Evolutionary conservation across 495 filamentous ascomycete species (phyloP).

Genomic region (Podospora anserina): DNA sequence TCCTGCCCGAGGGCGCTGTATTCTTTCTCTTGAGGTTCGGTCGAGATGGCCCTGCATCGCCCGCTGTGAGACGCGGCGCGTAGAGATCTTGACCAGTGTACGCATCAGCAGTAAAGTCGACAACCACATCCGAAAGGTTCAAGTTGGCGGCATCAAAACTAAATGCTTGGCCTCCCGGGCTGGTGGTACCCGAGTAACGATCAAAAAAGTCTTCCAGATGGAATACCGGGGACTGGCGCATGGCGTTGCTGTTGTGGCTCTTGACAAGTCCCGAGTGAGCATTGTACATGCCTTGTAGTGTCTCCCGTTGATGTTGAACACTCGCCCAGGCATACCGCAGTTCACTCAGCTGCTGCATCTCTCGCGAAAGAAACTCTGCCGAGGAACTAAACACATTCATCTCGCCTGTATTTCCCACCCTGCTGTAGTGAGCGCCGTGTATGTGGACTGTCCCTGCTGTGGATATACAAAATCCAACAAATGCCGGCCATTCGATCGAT

Average conservation of each 20-base stretch:
- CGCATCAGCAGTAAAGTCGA: constrained; percentile 47
- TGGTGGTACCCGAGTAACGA: constrained; percentile 57
- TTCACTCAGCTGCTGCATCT: constrained; percentile 74
- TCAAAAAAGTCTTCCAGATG: constrained; percentile 86
- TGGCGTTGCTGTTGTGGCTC: constrained; percentile 54
- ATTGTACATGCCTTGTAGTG: constrained; percentile 67
- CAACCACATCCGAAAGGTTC: constrained; percentile 51
- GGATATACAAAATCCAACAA: constrained; percentile 77
- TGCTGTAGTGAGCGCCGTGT: constrained; percentile 74
- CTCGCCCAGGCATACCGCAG: constrained; percentile 70
- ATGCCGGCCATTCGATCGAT: constrained; percentile 75
- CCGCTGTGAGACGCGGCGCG: constrained; percentile 31
- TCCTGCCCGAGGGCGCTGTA: constrained; percentile 29
- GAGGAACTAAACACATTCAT: constrained; percentile 50
- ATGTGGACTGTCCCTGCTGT: constrained; percentile 83
- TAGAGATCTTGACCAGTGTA: constrained; percentile 47
- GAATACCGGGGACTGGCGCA: constrained; percentile 71
- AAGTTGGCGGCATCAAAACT: constrained; percentile 52
- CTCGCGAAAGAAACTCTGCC: constrained; percentile 67
- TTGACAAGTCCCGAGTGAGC: constrained; percentile 73
- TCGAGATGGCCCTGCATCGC: constrained; percentile 23
- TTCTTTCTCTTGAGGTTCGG: constrained; percentile 45
- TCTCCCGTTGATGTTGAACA: constrained; percentile 74
- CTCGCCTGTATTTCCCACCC: constrained; percentile 60
- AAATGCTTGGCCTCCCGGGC: constrained; percentile 40